Base-by-base conservation (phyloP, 108 stramenopile genomes). In the Cylindrotheca closterium region DNA sequence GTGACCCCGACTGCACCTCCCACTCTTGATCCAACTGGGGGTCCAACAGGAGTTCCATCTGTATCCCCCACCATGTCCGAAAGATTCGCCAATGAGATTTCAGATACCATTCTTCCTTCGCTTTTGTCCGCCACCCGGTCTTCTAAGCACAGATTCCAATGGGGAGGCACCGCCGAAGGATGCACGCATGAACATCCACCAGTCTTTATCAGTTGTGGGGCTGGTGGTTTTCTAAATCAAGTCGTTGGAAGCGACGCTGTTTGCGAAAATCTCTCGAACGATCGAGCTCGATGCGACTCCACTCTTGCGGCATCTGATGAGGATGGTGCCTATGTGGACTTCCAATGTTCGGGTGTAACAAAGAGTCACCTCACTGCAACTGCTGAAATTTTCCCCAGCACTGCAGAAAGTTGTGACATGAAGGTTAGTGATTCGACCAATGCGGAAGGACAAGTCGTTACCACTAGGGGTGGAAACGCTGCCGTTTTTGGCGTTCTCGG, bases 331-430 rank as follows among this genome's bases (percentile, higher is more conserved):
- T 30, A 17, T 21, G 65, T 67, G 5, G 65, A 67, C 42, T 56
- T 67, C 28, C 8, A 47, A 47, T 67, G 65, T 42, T 17, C 47
- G 3, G 65, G 65, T 2, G 33, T 24, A 7, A 48, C 45, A 17
- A 19, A 3, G 3, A 37, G 22, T 4, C 55, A 67, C 5, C 45
- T 67, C 2, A 47, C 47, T 18, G 65, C 18, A 5, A 56, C 5
- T 3, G 55, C 65, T 4, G 23, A 30, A n/a, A 67, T 46, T 21
- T 56, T 67, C 8, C 27, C 54, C 3, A 56, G 24, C 52, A 34
- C 51, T 30, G 65, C 65, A 2, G 47, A 53, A 29, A 27, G 32
- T 2, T 67, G 65, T 26, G 24, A 22, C 15, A 22, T 15, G 15
- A 42, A 7, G 10, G 7, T 42, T 15, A 42, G 15, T 15, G 15